Percentiles rank a stretch among this genome's conserved stretches.
These are phyloP conservation scores for Pichia sp. DNA, from an alignment of 1,139 yeast species.

Conservation along the genomic window DNA sequence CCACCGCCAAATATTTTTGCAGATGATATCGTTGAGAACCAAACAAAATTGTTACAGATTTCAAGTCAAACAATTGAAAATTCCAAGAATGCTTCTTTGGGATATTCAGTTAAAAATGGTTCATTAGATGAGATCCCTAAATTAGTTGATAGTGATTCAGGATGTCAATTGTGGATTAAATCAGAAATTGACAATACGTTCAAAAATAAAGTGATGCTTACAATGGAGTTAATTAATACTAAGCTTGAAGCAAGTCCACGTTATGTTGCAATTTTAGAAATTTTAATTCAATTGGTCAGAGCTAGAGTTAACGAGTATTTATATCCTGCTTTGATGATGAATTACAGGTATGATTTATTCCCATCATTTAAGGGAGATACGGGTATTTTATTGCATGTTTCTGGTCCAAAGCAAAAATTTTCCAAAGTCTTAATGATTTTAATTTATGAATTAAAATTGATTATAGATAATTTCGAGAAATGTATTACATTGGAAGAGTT, in stretches of 20 bases:
- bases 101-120: slow-evolving; percentile 28
- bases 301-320: slow-evolving; percentile 34
- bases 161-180: slow-evolving; percentile 49
- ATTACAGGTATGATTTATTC: slow-evolving; percentile 48
- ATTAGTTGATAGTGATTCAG: slow-evolving; percentile 25
- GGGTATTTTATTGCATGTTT: slow-evolving; percentile 42
- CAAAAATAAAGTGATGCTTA: slow-evolving; percentile 29
- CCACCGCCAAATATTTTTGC: slow-evolving; percentile 31
- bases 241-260: slow-evolving; percentile 29
- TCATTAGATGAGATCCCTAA: slow-evolving; percentile 27
- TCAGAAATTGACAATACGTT: slow-evolving; percentile 24
- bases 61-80: slow-evolving; percentile 19
- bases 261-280: slow-evolving; percentile 41
- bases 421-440: slow-evolving; percentile 28
- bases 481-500: slow-evolving; percentile 32
- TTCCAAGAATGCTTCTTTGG: slow-evolving; percentile 30
- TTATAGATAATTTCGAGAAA: slow-evolving; percentile 18
- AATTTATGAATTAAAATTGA: slow-evolving; percentile 20
- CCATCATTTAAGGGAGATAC: slow-evolving; percentile 47
- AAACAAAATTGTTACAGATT: slow-evolving; percentile 21
- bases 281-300: slow-evolving; percentile 44
- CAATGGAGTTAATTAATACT: slow-evolving; percentile 39
- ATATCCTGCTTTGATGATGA: slow-evolving; percentile 46
- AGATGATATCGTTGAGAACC: slow-evolving; percentile 28
- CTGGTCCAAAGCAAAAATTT: slow-evolving; percentile 43